Conservation (phyloP, 2,329 filamentous ascomycete species). For the Reticulascus tulasneorum region DNA sequence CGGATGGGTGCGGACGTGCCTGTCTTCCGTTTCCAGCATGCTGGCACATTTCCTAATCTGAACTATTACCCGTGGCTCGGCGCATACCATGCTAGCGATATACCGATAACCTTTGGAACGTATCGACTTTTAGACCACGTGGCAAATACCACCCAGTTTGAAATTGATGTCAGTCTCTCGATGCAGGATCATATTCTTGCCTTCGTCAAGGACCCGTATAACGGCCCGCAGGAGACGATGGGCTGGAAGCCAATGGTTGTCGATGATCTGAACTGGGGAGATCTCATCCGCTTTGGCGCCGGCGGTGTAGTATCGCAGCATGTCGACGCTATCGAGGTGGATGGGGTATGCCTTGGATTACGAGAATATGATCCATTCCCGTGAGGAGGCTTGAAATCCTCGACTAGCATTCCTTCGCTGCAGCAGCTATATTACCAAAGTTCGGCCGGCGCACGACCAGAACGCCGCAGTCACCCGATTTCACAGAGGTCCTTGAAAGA, state of each 20-base stretch:
- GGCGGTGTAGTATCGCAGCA: constrained; percentile 15
- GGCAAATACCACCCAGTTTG: constrained; percentile 18
- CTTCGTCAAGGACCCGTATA: constrained; percentile 21
- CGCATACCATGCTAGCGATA: constrained; percentile 35
- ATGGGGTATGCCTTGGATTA: constrained; percentile 10
- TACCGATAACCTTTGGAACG: constrained; percentile 34
- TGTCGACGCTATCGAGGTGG: constrained; percentile 14
- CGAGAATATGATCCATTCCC: constrained; percentile 13
- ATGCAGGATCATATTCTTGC: constrained; percentile 23
- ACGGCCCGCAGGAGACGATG: constrained; percentile 18
- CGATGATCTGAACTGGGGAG: constrained; percentile 15
- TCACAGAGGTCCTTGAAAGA: too few relatives aligned
- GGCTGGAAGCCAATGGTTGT: constrained; percentile 15
- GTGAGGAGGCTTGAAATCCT: too few relatives aligned
- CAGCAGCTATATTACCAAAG: too few relatives aligned
- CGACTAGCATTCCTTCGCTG: too few relatives aligned
- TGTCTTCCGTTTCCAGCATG: constrained; percentile 36
- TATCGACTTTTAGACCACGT: constrained; percentile 21
- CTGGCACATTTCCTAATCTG: constrained; percentile 37
- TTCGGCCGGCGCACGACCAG: too few relatives aligned
- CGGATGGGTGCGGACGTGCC: constrained; percentile 18
- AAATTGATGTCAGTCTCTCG: constrained; percentile 18
- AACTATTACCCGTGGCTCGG: constrained; percentile 34
- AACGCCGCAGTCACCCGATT: too few relatives aligned
- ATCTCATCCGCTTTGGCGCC: constrained; percentile 11